A percentile compares a stretch with the other conserved stretches of the same genome.
Evolutionary conservation across 2,329 filamentous ascomycete species (phyloP).

Genomic region (Leptographium wingfieldii): DNA sequence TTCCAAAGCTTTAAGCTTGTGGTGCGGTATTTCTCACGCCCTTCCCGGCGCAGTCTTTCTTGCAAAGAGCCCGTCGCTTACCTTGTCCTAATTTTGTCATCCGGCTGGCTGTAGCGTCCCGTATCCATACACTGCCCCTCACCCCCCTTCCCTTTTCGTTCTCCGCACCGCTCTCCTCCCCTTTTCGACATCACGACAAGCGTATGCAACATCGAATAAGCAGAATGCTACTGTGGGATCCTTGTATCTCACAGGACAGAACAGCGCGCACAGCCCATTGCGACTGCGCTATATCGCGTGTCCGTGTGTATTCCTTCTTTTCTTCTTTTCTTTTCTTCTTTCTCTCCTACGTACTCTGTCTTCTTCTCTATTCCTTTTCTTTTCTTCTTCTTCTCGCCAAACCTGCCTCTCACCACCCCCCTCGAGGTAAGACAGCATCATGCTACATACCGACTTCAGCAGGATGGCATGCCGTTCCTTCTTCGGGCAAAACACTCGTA

Average conservation of each 20-base stretch:
- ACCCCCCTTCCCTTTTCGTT: not conserved
- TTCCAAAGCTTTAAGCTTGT: not conserved
- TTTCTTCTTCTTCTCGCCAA: too few species aligned
- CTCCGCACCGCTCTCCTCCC: not conserved
- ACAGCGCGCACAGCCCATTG: not conserved
- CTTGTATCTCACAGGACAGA: not conserved
- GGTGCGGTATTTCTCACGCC: not conserved
- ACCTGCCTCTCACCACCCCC: too few species aligned
- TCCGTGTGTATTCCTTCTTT: not conserved
- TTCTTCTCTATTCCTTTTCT: too few species aligned
- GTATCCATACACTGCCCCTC: not conserved
- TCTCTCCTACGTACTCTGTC: too few species aligned
- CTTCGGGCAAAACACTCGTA: not conserved
- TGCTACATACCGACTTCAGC: too few species aligned
- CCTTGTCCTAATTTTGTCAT: constrained; percentile 4
- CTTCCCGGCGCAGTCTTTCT: not conserved
- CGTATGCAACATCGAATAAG: not conserved
- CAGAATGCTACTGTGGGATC: not conserved
- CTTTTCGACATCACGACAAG: not conserved
- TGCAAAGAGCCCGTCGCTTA: constrained; percentile 1
- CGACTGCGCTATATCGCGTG: too few species aligned
- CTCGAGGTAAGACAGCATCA: too few species aligned
- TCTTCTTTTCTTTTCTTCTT: not conserved
- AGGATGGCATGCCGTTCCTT: too few species aligned
- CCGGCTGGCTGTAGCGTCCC: not conserved